Evolutionary conservation across 2,329 filamentous ascomycete species (phyloP), one percentile per base, ranked within the genome.

Genomic region (Rutstroemia sp.): DNA sequence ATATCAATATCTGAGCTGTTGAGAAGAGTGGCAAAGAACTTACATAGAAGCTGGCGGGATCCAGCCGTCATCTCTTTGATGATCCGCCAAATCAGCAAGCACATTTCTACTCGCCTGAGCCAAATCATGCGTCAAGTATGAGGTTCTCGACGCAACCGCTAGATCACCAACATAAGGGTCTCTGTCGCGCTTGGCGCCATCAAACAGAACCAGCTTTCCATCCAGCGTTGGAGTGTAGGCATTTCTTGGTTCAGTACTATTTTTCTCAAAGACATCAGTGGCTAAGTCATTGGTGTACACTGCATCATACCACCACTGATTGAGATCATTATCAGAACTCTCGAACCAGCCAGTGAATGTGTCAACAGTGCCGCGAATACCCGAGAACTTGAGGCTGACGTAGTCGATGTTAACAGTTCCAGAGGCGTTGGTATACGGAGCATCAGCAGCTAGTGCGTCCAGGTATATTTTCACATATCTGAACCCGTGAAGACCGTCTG

Each of bases 151-250:
- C 2, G 77, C 69, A 1, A 80, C 76, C 2, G 76, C 77, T 37
- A 80, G 63, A 56, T 80, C 78, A 2, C 78, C 78, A 16, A 78
- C 73, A 59, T 80, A 80, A 1, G 78, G 78, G 53, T 80, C 76
- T 16, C 78, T 71, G 54, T 80, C 77, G 46, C 78, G 65, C 62
- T 80, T 80, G 0, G 78, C 73, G 4, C 77, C 78, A 60, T 80
- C 78, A 49, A 73, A 71, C 5, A 80, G 63, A 1, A 80, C 76
- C 39, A 73, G 62, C 55, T 77, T 78, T 0, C 72, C 75, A 16
- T 75, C 57, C 2, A 80, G 67, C 1, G 71, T 72, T 3, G 72
- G 68, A 49, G 73, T 77, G 1, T 65, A 68, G 3, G 76, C 76
- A 17, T 69, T 64, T 41, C 77, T 68, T 2, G 77, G 76, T 57